Conservation (phyloP, 441 rosid genomes). For the Omphalea diandra region DNA sequence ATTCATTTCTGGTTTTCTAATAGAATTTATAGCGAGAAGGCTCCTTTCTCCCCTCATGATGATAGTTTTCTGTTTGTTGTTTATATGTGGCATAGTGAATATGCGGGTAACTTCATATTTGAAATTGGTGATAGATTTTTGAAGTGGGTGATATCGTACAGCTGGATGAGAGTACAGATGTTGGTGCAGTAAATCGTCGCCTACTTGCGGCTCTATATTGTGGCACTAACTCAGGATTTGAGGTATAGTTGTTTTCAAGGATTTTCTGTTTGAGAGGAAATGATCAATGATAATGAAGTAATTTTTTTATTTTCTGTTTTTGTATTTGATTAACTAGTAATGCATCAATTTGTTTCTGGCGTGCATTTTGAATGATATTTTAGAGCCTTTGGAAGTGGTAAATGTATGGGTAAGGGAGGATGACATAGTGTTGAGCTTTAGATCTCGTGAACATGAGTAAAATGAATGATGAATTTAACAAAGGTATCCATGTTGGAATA, state of each 20-base stretch:
- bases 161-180: conserved; percentile 68
- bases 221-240: conserved; percentile 94
- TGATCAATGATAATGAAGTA: neutral
- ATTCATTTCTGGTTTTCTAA: conserved; percentile 1
- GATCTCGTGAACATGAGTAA: neutral
- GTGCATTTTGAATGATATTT: neutral
- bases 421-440: neutral
- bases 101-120: conserved; percentile 4
- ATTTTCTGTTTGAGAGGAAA: neutral
- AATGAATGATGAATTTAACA: neutral
- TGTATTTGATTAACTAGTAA: neutral
- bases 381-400: neutral
- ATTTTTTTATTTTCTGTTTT: neutral
- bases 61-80: neutral
- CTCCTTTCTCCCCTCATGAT: neutral
- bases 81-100: neutral
- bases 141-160: conserved; percentile 78
- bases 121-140: conserved; percentile 52
- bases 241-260: conserved; percentile 46
- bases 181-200: conserved; percentile 78
- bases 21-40: too few species aligned
- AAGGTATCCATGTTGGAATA: too few species aligned
- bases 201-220: conserved; percentile 78
- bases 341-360: neutral
- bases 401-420: neutral